Evolutionary conservation across 371 early-diverging fungal species (phyloP), one percentile per base, ranked within the genome.

Genomic region (Mucor racemosus): DNA sequence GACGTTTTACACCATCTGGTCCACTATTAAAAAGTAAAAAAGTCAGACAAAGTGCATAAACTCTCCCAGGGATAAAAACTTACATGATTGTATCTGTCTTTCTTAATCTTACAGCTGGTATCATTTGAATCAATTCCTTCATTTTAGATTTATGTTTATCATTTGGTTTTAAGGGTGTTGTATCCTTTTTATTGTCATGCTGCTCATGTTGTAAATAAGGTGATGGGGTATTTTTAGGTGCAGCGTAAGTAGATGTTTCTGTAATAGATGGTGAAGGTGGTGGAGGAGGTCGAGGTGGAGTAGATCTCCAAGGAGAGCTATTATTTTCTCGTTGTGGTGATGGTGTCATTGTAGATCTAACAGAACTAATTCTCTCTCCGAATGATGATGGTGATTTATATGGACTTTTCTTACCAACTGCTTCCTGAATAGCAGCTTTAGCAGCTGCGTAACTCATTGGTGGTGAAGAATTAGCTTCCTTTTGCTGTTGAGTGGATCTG

Each of bases 11-110:
- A 9, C 71, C 71, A 35, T 71, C 56, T 13, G 67, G 56, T 5
- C 70, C 70, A 58, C 62, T 70, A 35, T 9, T 7, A 40, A 19
- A 40, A 17, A 57, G 3, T 19, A 7, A 58, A 26, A 26, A 10
- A 46, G 5, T 31, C 21, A 35, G 38, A n/a, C 26, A 13, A 10
- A 4, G 13, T 26, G 4, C 5, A 14, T 33, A n/a, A 33, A 14
- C 14, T 41, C 21, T 13, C 14, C 10, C n/a, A 21, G 13, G 13
- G 1, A 10, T 39, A 67, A 19, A 39, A 7, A 48, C 62, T 62
- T 70, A 70, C 70, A 58, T 57, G 44, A 70, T 65, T 8, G 31
- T 70, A 26, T 70, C 63, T 11, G 71, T 58, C 11, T 62, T 71
- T 59, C 66, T 34, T 33, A 71, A 40, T 26, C 40, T 38, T 36